Evolutionary conservation across 2,329 filamentous ascomycete species (phyloP), one percentile per base, ranked within the genome.

Genomic region (Epicoccum nigrum): DNA sequence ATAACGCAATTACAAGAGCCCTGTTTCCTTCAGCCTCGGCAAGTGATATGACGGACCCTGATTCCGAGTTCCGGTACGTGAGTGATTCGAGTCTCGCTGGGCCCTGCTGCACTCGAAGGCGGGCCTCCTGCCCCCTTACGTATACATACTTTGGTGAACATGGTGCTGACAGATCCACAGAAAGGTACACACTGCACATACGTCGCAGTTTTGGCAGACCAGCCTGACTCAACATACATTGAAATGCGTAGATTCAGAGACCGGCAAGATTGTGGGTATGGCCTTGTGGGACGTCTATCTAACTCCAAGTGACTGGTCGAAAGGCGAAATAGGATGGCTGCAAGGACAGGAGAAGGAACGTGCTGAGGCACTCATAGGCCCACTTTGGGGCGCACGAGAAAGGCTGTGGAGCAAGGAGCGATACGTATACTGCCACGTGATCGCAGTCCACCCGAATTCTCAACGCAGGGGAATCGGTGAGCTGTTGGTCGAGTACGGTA

Each of bases 201-300:
- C 76, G 1, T 58, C 76, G 12, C 68, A 76, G 43, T 72, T 65
- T 32, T 72, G 69, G 71, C 63, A 73, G n/a, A 71, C 65, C 11
- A 72, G 65, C 50, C 62, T 69, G 11, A 65, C 66, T 15, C 78
- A 80, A 50, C 78, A 80, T 61, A 81, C 77, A 4, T 67, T 76
- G 53, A 81, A 81, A 64, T 78, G 74, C 39, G 68, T 80, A 20
- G 78, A 81, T 56, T 73, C 70, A 6, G 68, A 70, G 3, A 76
- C 72, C 1, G 73, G 74, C 12, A 70, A 75, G 23, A 73, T 80
- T 28, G 68, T 79, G 17, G 79, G 78, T 40, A 80, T 81, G 74
- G 77, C 72, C 2, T 69, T 81, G 15, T 75, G 73, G 57, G 76
- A 81, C 49, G 67, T 77, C 5, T 77, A 76, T 56, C 50, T 77